phyloP scores from a whole-genome alignment of 2,329 filamentous ascomycete species.

The Fusarium nurragi region DNA sequence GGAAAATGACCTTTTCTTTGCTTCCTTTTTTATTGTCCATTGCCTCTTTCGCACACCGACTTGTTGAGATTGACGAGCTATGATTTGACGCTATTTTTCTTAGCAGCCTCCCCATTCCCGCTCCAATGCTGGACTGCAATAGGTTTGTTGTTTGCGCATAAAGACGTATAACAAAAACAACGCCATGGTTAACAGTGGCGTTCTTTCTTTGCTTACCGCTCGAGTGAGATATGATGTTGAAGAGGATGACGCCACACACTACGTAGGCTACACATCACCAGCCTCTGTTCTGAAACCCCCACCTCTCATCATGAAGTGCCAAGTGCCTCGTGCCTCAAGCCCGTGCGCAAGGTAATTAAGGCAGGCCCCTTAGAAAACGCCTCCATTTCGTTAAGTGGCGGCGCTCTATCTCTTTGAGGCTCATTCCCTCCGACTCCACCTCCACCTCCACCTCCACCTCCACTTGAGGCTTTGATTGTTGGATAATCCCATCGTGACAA shows the following conservation, averaged over 20 bases:
- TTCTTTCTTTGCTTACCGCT: neutral
- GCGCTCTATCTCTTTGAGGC: constrained; percentile 29
- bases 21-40: constrained; percentile 18
- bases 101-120: neutral
- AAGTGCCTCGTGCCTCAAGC: neutral
- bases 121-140: neutral
- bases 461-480: constrained; percentile 21
- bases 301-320: neutral
- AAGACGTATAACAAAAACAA: neutral
- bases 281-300: constrained; percentile 9
- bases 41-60: constrained; percentile 32
- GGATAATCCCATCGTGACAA: constrained; percentile 15
- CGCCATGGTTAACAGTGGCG: neutral
- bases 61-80: constrained; percentile 5
- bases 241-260: neutral
- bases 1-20: neutral
- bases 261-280: neutral
- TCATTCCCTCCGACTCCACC: constrained; percentile 23
- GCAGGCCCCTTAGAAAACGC: neutral
- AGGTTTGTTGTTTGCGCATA: neutral
- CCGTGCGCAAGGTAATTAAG: neutral
- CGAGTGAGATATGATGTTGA: neutral
- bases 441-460: neutral
- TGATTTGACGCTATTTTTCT: constrained; percentile 3
- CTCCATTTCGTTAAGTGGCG: constrained; percentile 14